Percentiles rank a stretch among this genome's conserved stretches.
Evolutionary conservation across 805 yeast genomes (phyloP).

Genomic region (Ascoidea asiatica): DNA sequence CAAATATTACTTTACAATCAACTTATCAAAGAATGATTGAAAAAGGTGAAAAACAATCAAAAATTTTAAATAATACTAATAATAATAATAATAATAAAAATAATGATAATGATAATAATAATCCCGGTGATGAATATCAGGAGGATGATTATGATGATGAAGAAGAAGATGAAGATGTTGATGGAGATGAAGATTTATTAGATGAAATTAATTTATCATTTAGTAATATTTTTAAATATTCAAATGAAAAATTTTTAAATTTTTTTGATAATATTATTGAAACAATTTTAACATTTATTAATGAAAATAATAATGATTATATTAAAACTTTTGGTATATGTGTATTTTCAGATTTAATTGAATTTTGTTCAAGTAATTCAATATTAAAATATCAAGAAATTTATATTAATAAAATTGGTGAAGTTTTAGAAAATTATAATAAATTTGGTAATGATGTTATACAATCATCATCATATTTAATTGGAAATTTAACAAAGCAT

Average conservation of each 20-base stretch:
- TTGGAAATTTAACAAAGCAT: constrained; percentile 76
- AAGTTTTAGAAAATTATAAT: constrained; percentile 38
- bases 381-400: constrained; percentile 41
- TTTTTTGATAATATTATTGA: constrained; percentile 55
- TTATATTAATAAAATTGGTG: constrained; percentile 52
- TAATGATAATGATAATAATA: constrained; percentile 26
- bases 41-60: too few species aligned
- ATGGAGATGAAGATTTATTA: constrained; percentile 78
- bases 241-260: constrained; percentile 43
- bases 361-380: constrained; percentile 62
- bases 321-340: constrained; percentile 68
- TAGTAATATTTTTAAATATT: constrained; percentile 53
- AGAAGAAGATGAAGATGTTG: constrained; percentile 38
- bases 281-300: constrained; percentile 17
- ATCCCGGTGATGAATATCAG: constrained; percentile 65
- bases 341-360: constrained; percentile 68
- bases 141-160: constrained; percentile 82
- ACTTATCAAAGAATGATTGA: constrained; percentile 56
- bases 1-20: constrained; percentile 49
- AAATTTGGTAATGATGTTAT: constrained; percentile 66
- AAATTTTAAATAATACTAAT: too few species aligned
- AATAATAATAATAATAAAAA: too few species aligned
- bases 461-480: constrained; percentile 74
- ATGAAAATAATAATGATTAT: constrained; percentile 47
- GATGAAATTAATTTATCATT: constrained; percentile 77